Percentiles rank a stretch among this genome's conserved stretches.
phyloP scores from a whole-genome alignment of 2,329 filamentous ascomycete species.

The Fusarium circinatum region DNA sequence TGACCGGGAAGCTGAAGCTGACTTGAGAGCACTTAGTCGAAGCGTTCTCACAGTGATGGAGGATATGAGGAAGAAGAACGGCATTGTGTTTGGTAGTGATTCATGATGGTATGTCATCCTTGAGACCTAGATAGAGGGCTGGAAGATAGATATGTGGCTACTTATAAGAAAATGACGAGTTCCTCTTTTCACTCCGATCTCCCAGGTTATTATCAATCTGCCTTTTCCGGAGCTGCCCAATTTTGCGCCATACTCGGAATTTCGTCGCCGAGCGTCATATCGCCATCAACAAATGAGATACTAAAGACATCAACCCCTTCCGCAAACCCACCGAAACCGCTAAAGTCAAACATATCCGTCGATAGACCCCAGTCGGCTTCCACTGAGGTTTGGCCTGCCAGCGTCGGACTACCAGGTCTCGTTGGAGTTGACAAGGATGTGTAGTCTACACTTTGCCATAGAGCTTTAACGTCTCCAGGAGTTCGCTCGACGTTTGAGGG shows the following conservation, averaged over 20 bases:
- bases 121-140: rapidly evolving
- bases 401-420: conserved; percentile 1
- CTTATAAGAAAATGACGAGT: conserved; percentile 53
- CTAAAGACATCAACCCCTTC: conserved; percentile 18
- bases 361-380: conserved; percentile 6
- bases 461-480: conserved; percentile 7
- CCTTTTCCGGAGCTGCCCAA: background rate
- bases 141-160: background rate
- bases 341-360: conserved; percentile 14
- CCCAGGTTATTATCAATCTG: background rate
- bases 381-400: background rate
- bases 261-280: conserved; percentile 3
- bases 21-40: conserved; percentile 15
- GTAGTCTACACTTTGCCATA: conserved; percentile 21
- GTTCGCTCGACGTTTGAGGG: background rate
- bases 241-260: background rate
- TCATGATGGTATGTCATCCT: background rate
- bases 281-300: conserved; percentile 16
- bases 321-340: conserved; percentile 8
- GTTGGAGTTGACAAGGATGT: conserved; percentile 13
- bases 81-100: conserved; percentile 22
- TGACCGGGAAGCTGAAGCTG: conserved; percentile 16
- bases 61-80: conserved; percentile 25
- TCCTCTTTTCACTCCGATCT: background rate
- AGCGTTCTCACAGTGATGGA: conserved; percentile 25